Conservation (phyloP, 2,329 filamentous ascomycete genomes). For the Colletotrichum sp. region DNA sequence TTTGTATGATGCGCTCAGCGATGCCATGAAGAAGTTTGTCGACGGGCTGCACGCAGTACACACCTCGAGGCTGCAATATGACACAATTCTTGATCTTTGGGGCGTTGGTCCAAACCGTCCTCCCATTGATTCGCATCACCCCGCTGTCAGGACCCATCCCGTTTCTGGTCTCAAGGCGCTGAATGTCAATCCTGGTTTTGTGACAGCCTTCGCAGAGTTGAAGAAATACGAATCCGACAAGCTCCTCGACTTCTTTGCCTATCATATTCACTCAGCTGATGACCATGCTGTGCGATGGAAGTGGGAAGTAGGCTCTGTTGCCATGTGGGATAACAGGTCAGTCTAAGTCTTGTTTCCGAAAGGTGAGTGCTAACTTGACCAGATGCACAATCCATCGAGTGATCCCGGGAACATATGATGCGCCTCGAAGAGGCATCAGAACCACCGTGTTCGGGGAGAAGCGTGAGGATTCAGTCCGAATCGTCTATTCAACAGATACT, state of each 20-base stretch:
- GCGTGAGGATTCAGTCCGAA: constrained; percentile 31
- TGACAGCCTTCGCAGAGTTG: constrained; percentile 52
- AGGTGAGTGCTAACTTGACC: constrained; percentile 4
- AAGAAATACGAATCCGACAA: constrained; percentile 53
- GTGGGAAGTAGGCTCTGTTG: constrained; percentile 52
- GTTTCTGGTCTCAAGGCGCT: constrained; percentile 51
- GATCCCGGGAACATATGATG: constrained; percentile 45
- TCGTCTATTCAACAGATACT: not conserved
- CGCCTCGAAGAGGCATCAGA: constrained; percentile 39
- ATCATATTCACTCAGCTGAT: constrained; percentile 53
- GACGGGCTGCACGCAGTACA: constrained; percentile 50
- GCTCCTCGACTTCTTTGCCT: constrained; percentile 49
- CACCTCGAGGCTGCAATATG: constrained; percentile 50
- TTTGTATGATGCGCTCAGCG: constrained; percentile 49
- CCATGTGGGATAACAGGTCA: constrained; percentile 56
- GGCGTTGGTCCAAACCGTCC: constrained; percentile 43
- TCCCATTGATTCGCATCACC: constrained; percentile 53
- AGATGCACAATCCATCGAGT: constrained; percentile 43
- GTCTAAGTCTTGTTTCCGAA: not conserved
- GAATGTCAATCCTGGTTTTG: constrained; percentile 51
- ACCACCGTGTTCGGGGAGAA: constrained; percentile 51
- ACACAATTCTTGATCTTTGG: constrained; percentile 51
- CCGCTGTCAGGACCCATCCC: constrained; percentile 53
- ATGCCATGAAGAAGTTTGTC: constrained; percentile 44
- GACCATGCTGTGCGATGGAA: constrained; percentile 56